These are phyloP conservation scores for Barbarea vulgaris DNA, from an alignment of 345 rosid species.

Conservation along the genomic window DNA sequence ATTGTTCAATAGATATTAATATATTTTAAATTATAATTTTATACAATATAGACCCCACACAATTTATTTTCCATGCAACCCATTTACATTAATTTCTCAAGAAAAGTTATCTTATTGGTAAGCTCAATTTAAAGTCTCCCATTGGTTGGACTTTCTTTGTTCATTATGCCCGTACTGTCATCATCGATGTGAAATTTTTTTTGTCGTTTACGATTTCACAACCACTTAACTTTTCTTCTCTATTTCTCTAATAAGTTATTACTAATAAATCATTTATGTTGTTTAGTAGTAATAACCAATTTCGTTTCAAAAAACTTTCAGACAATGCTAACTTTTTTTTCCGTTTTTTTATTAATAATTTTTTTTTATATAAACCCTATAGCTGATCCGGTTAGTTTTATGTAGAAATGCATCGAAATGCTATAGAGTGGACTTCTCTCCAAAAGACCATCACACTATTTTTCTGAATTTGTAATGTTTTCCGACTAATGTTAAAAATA, in stretches of 20 bases:
- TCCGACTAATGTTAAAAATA: no score
- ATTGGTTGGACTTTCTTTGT: conserved; percentile 34
- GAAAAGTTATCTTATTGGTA: conserved; percentile 32
- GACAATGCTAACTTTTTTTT: not conserved
- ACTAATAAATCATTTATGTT: not conserved
- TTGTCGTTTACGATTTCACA: not conserved
- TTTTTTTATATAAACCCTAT: no score
- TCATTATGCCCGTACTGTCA: conserved; percentile 18
- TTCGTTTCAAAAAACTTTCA: not conserved
- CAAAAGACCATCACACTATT: no score
- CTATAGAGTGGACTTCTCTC: no score
- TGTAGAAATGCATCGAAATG: no score
- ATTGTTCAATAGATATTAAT: no score
- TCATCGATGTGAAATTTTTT: conserved; percentile 15
- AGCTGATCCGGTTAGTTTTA: no score
- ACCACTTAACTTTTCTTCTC: not conserved
- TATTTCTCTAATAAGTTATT: not conserved
- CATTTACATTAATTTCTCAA: conserved; percentile 21
- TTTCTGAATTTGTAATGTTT: no score
- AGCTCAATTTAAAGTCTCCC: conserved; percentile 35
- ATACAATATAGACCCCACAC: conserved; percentile 23
- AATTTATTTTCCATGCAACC: conserved; percentile 34
- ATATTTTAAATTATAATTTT: no score
- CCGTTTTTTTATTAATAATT: no score
- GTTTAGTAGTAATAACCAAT: not conserved